Evolutionary conservation across 108 stramenopile genomes (phyloP).

Genomic region (Poteriospumella lacustris): DNA sequence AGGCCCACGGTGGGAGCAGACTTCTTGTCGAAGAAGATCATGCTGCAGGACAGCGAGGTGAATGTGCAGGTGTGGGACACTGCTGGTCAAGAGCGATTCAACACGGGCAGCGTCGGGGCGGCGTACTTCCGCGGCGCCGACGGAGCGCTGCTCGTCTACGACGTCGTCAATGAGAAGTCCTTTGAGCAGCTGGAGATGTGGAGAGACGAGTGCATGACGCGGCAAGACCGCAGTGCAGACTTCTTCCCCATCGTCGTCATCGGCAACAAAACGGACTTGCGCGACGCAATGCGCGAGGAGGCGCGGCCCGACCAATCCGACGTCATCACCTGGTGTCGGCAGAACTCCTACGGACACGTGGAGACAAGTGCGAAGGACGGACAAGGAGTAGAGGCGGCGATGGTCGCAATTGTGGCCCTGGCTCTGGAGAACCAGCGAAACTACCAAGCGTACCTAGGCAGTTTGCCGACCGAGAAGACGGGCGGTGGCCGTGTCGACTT

Average conservation of each 20-base stretch:
- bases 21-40: slow-evolving; percentile 38
- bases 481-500: too few relatives aligned
- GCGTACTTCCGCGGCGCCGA: slow-evolving; percentile 40
- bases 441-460: too few relatives aligned
- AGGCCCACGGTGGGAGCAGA: slow-evolving; percentile 40
- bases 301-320: slow-evolving; percentile 12
- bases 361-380: slow-evolving; percentile 48
- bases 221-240: slow-evolving; percentile 34
- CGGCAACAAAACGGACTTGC: slow-evolving; percentile 42
- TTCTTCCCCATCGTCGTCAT: slow-evolving; percentile 49
- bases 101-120: slow-evolving; percentile 36
- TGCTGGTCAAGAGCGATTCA: slow-evolving; percentile 52
- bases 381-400: slow-evolving; percentile 40
- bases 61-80: slow-evolving; percentile 49
- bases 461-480: too few relatives aligned
- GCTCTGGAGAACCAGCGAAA: too few relatives aligned
- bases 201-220: slow-evolving; percentile 41
- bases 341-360: slow-evolving; percentile 47
- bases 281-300: neutral
- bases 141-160: slow-evolving; percentile 45
- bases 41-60: slow-evolving; percentile 35
- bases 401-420: slow-evolving; percentile 39
- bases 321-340: slow-evolving; percentile 39
- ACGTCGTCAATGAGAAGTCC: slow-evolving; percentile 39
- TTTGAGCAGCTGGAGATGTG: slow-evolving; percentile 42